A percentile compares a stretch with the other conserved stretches of the same genome.
phyloP scores from a whole-genome alignment of 176 grass and related monocot genomes.

The Oryza meridionalis region DNA sequence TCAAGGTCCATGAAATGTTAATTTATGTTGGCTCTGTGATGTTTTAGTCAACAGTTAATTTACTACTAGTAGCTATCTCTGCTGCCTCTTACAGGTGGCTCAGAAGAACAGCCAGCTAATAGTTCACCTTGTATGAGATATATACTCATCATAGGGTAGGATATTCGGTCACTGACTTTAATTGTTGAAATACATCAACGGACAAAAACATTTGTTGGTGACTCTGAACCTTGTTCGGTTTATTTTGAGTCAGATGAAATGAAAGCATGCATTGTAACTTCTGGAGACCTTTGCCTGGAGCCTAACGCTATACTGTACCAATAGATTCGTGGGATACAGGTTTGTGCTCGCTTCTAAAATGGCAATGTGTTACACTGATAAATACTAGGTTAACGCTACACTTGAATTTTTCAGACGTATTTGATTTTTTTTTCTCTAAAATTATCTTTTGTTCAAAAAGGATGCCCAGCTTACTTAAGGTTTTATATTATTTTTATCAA shows the following conservation, averaged over 20 bases:
- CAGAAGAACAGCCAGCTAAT: constrained; percentile 58
- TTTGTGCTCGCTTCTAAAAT: constrained; percentile 31
- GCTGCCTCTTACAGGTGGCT: constrained; percentile 38
- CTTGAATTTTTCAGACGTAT: background rate
- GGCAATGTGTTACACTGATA: background rate
- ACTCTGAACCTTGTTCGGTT: constrained; percentile 43
- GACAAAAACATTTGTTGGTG: constrained; percentile 34
- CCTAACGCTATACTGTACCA: constrained; percentile 77
- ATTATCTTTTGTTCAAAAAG: background rate
- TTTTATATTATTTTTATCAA: background rate
- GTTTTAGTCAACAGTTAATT: background rate
- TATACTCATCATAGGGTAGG: constrained; percentile 68
- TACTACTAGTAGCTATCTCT: background rate
- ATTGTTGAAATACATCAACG: constrained; percentile 18
- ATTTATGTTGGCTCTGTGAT: background rate
- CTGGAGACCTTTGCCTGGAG: constrained; percentile 69
- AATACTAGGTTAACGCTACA: background rate
- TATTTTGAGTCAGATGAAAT: constrained; percentile 76
- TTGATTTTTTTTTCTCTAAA: background rate
- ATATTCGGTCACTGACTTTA: constrained; percentile 12
- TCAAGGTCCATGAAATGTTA: background rate
- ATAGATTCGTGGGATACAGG: constrained; percentile 74
- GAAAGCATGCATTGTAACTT: constrained; percentile 74
- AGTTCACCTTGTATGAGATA: constrained; percentile 69
- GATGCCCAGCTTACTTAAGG: background rate